Percentiles rank a stretch among this genome's conserved stretches.
Evolutionary conservation across 2,329 filamentous ascomycete genomes (phyloP).

Genomic region (Curvularia spicifera): DNA sequence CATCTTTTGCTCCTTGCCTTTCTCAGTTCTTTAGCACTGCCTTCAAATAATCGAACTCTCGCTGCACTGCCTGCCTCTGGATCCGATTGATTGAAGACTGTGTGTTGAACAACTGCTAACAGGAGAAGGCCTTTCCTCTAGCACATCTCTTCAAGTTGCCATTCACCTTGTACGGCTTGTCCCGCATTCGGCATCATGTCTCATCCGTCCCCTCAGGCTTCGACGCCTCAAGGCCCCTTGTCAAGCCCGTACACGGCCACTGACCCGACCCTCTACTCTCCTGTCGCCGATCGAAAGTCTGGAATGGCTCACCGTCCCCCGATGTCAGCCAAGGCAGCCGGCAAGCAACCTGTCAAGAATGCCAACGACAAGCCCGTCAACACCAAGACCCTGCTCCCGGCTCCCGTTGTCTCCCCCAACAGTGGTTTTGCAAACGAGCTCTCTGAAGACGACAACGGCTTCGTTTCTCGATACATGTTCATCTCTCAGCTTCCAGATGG

Average conservation of each 20-base stretch:
- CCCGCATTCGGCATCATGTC: conserved; percentile 32
- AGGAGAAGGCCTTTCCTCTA: conserved; percentile 14
- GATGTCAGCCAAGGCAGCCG: conserved; percentile 19
- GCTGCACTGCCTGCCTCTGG: too few relatives aligned
- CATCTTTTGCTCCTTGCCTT: conserved; percentile 7
- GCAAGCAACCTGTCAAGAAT: conserved; percentile 12
- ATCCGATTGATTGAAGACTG: too few relatives aligned
- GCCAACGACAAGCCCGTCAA: conserved; percentile 13
- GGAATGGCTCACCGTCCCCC: conserved; percentile 21
- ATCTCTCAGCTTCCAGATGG: conserved; percentile 30
- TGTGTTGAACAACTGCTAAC: too few relatives aligned
- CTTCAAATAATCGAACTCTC: neutral
- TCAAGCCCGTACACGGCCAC: conserved; percentile 39
- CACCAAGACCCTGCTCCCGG: conserved; percentile 22
- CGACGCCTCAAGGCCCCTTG: conserved; percentile 26
- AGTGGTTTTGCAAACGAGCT: conserved; percentile 39
- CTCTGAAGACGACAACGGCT: conserved; percentile 24
- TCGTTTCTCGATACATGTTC: conserved; percentile 37
- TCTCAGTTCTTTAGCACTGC: too few relatives aligned
- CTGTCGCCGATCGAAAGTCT: conserved; percentile 30
- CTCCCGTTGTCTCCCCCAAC: conserved; percentile 19
- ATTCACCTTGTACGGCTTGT: conserved; percentile 7
- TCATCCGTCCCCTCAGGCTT: conserved; percentile 35
- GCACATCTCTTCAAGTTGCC: conserved; percentile 25
- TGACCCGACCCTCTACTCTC: conserved; percentile 40